These are phyloP conservation scores for Phtheirospermum japonicum DNA, from an alignment of 257 asterid species.

Conservation along the genomic window DNA sequence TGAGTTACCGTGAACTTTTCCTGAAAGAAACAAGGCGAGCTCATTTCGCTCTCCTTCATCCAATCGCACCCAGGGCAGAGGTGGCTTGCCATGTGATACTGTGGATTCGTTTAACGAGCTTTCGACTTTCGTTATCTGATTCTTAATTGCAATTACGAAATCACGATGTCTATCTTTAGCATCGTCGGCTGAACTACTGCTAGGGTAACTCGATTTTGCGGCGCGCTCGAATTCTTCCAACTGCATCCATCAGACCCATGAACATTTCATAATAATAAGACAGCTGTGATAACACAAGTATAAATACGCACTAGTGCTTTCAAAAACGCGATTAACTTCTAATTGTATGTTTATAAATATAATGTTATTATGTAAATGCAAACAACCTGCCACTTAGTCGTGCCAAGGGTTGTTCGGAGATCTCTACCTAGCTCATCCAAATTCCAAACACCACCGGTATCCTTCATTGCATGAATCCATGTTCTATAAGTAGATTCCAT, in stretches of 20 bases:
- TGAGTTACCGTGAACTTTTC: conserved; percentile 34
- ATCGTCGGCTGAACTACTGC: conserved; percentile 48
- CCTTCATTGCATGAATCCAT: conserved; percentile 78
- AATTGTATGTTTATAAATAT: neutral
- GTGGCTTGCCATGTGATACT: conserved; percentile 68
- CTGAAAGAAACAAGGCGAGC: conserved; percentile 80
- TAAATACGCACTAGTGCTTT: no score
- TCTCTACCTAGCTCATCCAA: conserved; percentile 70
- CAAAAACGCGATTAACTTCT: neutral
- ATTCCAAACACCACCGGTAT: conserved; percentile 56
- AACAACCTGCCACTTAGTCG: conserved; percentile 92
- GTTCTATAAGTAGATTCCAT: conserved; percentile 92
- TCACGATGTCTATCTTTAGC: conserved; percentile 70
- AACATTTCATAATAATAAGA: conserved; percentile 22
- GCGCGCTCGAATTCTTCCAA: conserved; percentile 94
- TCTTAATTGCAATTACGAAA: conserved; percentile 60
- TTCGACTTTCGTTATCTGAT: conserved; percentile 64
- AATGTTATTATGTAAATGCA: conserved; percentile 3
- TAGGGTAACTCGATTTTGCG: conserved; percentile 57
- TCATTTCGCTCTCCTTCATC: conserved; percentile 81
- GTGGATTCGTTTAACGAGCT: conserved; percentile 50
- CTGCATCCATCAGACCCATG: conserved; percentile 43
- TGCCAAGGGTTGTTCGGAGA: conserved; percentile 76
- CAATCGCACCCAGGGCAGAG: conserved; percentile 79
- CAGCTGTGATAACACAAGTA: neutral